Evolutionary conservation across 2,329 filamentous ascomycete species (phyloP).

Genomic region (Cryphonectria parasitica): DNA sequence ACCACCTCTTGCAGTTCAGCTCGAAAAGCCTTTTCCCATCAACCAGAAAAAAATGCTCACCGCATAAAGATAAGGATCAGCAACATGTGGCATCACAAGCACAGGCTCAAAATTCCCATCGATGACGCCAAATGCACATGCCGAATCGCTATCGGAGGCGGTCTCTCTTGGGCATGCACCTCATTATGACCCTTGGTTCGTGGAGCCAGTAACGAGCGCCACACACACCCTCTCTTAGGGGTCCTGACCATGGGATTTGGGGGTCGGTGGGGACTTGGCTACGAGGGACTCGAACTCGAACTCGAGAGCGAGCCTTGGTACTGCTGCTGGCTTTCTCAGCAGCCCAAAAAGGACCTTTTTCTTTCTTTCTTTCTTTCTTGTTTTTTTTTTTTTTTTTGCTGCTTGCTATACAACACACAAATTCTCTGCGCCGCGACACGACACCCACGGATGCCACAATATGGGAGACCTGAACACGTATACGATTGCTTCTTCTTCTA

Average conservation of each 20-base stretch:
- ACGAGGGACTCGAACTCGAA: conserved; percentile 1
- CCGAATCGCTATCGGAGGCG: neutral
- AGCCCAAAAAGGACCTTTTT: neutral
- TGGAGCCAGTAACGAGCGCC: neutral
- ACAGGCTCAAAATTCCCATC: too few relatives aligned
- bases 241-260: neutral
- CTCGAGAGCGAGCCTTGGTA: neutral
- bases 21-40: neutral
- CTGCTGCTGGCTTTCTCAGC: neutral
- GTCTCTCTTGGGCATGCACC: conserved; percentile 1
- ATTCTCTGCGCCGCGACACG: neutral
- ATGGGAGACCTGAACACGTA: conserved; percentile 10
- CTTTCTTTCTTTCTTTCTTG: neutral
- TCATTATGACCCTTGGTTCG: neutral
- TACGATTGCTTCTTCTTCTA: conserved; percentile 1
- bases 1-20: neutral
- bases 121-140: conserved; percentile 9
- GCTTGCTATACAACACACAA: neutral
- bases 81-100: conserved; percentile 2
- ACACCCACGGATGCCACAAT: neutral
- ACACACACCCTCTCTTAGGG: neutral
- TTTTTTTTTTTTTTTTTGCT: too few relatives aligned
- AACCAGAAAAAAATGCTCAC: neutral
- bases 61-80: conserved; percentile 1
- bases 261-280: neutral